Percentiles rank a stretch among this genome's conserved stretches.
These are phyloP conservation scores for Pseudogymnoascus sp. DNA, from an alignment of 2,329 filamentous ascomycete genomes.

Conservation along the genomic window DNA sequence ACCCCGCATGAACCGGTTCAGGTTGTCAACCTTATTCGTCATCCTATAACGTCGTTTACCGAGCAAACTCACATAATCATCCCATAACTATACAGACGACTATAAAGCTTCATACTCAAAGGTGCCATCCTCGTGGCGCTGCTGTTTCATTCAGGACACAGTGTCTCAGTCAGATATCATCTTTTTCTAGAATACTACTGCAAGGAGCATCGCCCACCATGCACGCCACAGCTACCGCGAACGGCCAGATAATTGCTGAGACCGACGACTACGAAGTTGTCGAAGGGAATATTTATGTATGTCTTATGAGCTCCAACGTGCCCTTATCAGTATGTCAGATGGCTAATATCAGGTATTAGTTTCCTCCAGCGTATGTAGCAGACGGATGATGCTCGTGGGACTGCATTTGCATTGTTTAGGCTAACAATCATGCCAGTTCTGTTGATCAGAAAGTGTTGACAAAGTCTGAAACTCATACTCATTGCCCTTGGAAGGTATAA, in stretches of 20 bases:
- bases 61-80: slow-evolving; percentile 1
- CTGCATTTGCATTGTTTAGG: background rate
- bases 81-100: background rate
- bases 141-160: background rate
- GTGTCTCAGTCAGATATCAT: background rate
- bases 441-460: slow-evolving; percentile 34
- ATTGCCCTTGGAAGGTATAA: slow-evolving; percentile 36
- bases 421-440: slow-evolving; percentile 25
- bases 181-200: background rate
- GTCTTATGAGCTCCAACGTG: slow-evolving; percentile 13
- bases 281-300: slow-evolving; percentile 41
- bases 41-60: background rate
- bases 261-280: slow-evolving; percentile 39
- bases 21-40: background rate
- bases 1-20: background rate
- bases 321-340: background rate
- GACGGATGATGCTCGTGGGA: background rate
- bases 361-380: slow-evolving; percentile 29
- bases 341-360: slow-evolving; percentile 20
- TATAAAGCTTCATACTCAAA: background rate
- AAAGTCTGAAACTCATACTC: slow-evolving; percentile 33
- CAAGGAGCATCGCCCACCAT: background rate
- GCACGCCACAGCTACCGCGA: slow-evolving; percentile 31
- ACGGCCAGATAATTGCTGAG: slow-evolving; percentile 37
- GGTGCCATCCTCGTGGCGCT: background rate